Conservation (phyloP, 179 eudicot genomes). For the Corrigiola litoralis region DNA sequence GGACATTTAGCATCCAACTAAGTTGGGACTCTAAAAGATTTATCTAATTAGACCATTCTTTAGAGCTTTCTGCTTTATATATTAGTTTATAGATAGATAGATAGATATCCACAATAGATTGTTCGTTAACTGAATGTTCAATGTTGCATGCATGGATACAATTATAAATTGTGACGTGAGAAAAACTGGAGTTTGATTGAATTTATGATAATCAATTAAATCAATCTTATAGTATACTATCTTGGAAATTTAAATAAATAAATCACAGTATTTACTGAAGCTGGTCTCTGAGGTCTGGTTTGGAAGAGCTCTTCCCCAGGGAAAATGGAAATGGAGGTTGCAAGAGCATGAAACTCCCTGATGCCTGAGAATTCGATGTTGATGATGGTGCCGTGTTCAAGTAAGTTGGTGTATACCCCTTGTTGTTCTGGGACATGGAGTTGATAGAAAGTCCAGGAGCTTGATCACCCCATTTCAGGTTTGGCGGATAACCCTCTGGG, state of each 20-base stretch:
- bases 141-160: no score
- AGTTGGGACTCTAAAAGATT: no score
- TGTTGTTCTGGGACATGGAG: constrained; percentile 30
- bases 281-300: constrained; percentile 22
- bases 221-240: not conserved
- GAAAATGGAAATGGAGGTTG: constrained; percentile 37
- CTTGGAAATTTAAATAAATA: constrained; percentile 5
- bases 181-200: not conserved
- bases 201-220: not conserved
- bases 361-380: constrained; percentile 31
- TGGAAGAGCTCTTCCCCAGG: constrained; percentile 43
- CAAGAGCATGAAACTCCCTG: constrained; percentile 23
- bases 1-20: no score
- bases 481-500: constrained; percentile 22
- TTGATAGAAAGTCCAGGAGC: constrained; percentile 41
- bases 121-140: no score
- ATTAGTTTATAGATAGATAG: no score
- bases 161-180: not conserved
- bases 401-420: constrained; percentile 33
- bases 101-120: no score
- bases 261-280: constrained; percentile 4
- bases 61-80: no score
- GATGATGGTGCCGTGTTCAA: constrained; percentile 22
- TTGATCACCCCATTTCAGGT: constrained; percentile 26
- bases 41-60: no score